phyloP scores from a whole-genome alignment of 768 basidiomycete genomes.

The Lentinula sp. region DNA sequence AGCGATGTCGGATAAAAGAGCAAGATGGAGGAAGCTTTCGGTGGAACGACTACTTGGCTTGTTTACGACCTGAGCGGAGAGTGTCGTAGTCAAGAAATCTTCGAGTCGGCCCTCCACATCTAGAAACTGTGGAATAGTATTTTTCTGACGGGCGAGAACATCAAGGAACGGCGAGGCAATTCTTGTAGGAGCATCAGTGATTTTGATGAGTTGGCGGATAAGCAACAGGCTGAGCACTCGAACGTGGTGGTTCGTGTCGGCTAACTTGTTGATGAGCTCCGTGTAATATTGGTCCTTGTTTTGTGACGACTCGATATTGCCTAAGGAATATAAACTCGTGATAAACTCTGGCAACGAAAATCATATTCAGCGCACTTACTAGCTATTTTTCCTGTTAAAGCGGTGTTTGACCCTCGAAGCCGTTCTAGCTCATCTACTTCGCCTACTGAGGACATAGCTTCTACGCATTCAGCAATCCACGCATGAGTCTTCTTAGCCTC shows the following conservation, averaged over 20 bases:
- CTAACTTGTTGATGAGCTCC: background rate
- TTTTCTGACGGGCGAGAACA: background rate
- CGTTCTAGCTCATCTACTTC: constrained; percentile 28
- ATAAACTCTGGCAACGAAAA: background rate
- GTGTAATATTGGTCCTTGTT: background rate
- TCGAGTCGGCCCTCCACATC: background rate
- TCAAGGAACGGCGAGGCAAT: background rate
- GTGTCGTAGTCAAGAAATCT: background rate
- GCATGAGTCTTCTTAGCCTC: constrained; percentile 27
- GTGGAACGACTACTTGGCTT: constrained; percentile 62
- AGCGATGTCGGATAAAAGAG: constrained; percentile 46
- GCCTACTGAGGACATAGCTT: constrained; percentile 30
- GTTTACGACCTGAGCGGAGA: background rate
- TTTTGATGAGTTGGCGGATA: background rate
- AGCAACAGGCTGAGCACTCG: background rate
- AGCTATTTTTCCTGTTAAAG: constrained; percentile 56
- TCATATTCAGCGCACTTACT: constrained; percentile 47
- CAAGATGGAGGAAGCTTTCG: constrained; percentile 48
- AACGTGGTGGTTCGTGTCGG: background rate
- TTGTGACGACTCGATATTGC: background rate
- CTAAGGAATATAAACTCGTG: background rate
- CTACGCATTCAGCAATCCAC: constrained; percentile 52
- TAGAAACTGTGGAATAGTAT: background rate
- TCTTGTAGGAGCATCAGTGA: background rate
- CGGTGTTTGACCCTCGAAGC: constrained; percentile 48